Evolutionary conservation across 2,329 filamentous ascomycete genomes (phyloP), one percentile per base, ranked within the genome.

Genomic region (Hypoxylon sp.): DNA sequence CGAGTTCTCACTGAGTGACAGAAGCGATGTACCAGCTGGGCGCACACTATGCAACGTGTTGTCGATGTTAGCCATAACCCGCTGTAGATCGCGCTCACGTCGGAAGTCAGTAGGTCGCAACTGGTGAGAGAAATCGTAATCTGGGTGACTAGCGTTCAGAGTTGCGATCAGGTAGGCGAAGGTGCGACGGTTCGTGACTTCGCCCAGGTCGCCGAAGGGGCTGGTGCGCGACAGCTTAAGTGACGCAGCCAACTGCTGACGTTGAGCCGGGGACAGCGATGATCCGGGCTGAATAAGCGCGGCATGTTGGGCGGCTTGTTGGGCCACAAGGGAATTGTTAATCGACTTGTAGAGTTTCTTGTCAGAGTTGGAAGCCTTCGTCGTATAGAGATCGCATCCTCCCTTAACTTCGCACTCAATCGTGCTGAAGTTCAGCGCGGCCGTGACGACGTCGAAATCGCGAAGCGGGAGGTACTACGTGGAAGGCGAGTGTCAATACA

Each of bases 261-360:
- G 90, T 71, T 94, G 89, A 1, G 94, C 93, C 27, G 94, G 93
- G 21, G 95, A 96, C 19, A 98, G 85, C 50, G 92, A 94, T 16
- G 93, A 92, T 29, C 95, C 94, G 27, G 97, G 87, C 69, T 93
- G 91, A 52, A 97, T 84, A 1, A 97, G 87, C 6, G 94, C 92
- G 72, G 94, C 92, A 84, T 98, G 94, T 79, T 97, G 93, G 37
- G 94, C 92, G 72, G 94, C 92, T 84, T 98, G 94, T 79, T 97
- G 93, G 37, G 92, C 91, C 78, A 96, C 94, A 63, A 99, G 88
- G 29, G 92, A 94, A 75, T 92, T 89, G 77, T 97, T 94, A 76
- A 99, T 98, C 77, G 91, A 92, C 81, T 94, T 96, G 84, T 97
- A 97, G 7, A 99, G 85, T 78, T 98, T 98, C 87, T 97, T 97